Conservation (phyloP, 495 filamentous ascomycete species). For the Podospora pseudoanserina region DNA sequence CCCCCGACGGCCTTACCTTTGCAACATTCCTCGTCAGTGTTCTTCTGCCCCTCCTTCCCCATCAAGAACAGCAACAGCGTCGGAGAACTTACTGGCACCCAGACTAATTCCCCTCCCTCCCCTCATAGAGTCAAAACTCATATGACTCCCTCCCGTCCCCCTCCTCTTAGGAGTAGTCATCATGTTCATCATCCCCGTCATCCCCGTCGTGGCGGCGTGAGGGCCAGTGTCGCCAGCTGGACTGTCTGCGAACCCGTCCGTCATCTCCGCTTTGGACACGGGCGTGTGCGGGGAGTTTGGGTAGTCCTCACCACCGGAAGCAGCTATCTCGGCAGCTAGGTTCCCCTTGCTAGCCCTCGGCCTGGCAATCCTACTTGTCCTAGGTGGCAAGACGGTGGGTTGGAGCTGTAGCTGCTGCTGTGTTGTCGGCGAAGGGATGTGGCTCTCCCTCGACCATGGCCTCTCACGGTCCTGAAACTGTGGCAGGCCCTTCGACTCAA, state of each 20-base stretch:
- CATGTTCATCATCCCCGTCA: conserved; percentile 1
- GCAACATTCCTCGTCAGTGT: background rate
- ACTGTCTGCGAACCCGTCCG: background rate
- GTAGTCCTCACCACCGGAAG: background rate
- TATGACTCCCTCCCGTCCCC: conserved; percentile 21
- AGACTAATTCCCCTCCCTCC: conserved; percentile 35
- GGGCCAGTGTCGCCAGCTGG: background rate
- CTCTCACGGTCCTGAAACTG: background rate
- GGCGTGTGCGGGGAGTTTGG: background rate
- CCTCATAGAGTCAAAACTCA: conserved; percentile 29
- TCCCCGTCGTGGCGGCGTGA: background rate
- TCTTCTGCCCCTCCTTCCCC: background rate
- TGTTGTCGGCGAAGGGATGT: conserved; percentile 9
- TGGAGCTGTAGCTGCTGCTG: background rate
- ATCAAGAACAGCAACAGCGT: background rate
- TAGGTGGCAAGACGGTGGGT: background rate
- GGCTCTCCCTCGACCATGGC: conserved; percentile 2
- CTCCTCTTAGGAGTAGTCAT: conserved; percentile 15
- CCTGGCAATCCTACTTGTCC: background rate
- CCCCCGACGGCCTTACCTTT: conserved; percentile 24
- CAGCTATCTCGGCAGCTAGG: background rate
- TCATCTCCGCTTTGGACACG: background rate
- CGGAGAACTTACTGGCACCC: conserved; percentile 27
- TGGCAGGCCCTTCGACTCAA: background rate
- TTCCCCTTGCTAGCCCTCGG: background rate